Base-by-base conservation (phyloP, 2,329 filamentous ascomycete genomes). In the Byssothecium circinans region DNA sequence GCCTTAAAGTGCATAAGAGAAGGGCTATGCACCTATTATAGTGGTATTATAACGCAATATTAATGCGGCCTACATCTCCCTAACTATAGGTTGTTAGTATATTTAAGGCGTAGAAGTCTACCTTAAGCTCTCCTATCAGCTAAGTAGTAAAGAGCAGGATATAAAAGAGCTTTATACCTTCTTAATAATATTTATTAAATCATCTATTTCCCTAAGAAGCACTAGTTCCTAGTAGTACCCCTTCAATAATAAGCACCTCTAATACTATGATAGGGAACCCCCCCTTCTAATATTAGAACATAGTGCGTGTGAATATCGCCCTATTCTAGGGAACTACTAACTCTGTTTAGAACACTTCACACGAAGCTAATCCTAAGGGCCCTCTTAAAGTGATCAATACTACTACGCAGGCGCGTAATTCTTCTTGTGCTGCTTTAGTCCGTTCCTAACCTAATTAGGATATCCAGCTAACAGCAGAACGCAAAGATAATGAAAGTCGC, bases 151-250 rank as follows among this genome's bases (percentile, higher is more conserved):
- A 40, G 37, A 50, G 41, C 23, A 46, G 37, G 36, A 50, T 50
- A 50, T 50, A 50, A 50, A 50, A 36, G 37, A 50, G 36, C 42
- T 46, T 50, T 17, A 46, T 50, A 50, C 36, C 38, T 46, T 45
- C 36, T 46, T 25, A 50, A 50, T 8, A 17, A 50, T 19, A 45
- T 50, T 46, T 20, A 35, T 45, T 19, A 46, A 50, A 37, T 36
- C 20, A 46, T 50, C 37, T 15, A 22, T 45, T 50, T 50, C 42
- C 43, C 41, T 22, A 50, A 50, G 43, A 45, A 45, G 36, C 18
- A 50, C 37, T 17, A 45, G 23, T 46, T 45, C 47, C 43, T 33
- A 45, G 41, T 46, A 45, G 41, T 50, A 46, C 32, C 37, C 33
- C 37, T 50, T 50, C 19, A 18, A 50, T 17, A 17, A 50, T 50